Evolutionary conservation across 306 rosid genomes (phyloP), one percentile per base, ranked within the genome.

Genomic region (Vigna reflexopilosa): DNA sequence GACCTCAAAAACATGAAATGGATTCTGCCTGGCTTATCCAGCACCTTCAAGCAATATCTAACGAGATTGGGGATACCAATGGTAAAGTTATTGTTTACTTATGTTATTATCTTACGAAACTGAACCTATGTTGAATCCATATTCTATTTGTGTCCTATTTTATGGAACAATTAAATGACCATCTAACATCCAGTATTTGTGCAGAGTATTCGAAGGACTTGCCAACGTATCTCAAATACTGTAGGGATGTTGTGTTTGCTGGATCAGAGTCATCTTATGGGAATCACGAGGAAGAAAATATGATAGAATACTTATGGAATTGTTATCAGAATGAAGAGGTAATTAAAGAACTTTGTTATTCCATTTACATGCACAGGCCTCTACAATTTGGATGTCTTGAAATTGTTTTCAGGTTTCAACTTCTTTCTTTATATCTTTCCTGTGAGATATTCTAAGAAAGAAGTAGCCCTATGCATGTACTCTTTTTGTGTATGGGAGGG

Each of bases 161-260:
- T 20, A 26, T n/a, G 11, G 72, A 49, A 51, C 52, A 45, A 40
- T 40, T 17, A 49, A 66, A 17, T 26, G 7, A 58, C 52, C 30
- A n/a, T 32, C 78, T 70, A 58, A 67, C 44, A 52, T 67, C 54
- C 52, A 50, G 34, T 52, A 61, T 75, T 63, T 82, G 10, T 76
- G 77, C 61, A 94, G 97, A 81, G 61, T 88, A 87, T 80, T 86
- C 92, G 11, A 89, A 92, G 81, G 95, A 92, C 89, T 82, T 94
- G 45, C 75, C 89, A 15, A 71, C 92, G 9, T 94, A 92, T 89
- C 97, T 94, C 71, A 89, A 83, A 69, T 87, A 84, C 86, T 94
- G 93, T 73, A 90, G 85, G 87, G 93, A 92, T 85, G 87, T 83
- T 59, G 91, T 82, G 62, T 94, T 91, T 87, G 88, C 93, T 82